Percentiles rank a stretch among this genome's conserved stretches.
Evolutionary conservation across 768 basidiomycete genomes (phyloP).

Genomic region (Tricholoma terreum): DNA sequence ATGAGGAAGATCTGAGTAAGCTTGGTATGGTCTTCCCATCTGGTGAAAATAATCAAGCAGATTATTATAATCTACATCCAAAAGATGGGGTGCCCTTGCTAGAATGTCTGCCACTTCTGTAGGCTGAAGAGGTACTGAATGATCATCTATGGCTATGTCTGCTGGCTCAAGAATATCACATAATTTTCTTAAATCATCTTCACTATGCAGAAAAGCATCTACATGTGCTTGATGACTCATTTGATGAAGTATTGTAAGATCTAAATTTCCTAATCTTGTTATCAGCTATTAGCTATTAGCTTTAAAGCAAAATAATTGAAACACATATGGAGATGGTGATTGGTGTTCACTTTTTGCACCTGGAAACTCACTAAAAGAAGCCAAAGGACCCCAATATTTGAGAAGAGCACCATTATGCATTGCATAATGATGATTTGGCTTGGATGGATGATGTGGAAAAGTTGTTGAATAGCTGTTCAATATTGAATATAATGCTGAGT

Average conservation of each 20-base stretch:
- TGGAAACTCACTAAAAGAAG: too few relatives aligned
- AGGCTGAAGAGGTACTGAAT: not conserved
- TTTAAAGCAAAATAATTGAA: not conserved
- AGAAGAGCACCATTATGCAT: too few relatives aligned
- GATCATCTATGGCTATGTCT: not conserved
- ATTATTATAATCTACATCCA: constrained; percentile 10
- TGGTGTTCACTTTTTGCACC: too few relatives aligned
- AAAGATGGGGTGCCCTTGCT: constrained; percentile 5
- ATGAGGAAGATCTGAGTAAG: too few relatives aligned
- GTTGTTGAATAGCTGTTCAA: too few relatives aligned
- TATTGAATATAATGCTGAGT: too few relatives aligned
- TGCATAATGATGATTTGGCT: too few relatives aligned
- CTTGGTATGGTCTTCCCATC: constrained; percentile 12
- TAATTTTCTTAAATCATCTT: constrained; percentile 1
- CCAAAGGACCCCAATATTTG: too few relatives aligned
- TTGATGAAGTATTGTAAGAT: constrained; percentile 9
- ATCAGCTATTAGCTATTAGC: constrained; percentile 4
- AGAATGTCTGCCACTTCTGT: constrained; percentile 9
- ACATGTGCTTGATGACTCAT: constrained; percentile 6
- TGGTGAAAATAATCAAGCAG: constrained; percentile 15
- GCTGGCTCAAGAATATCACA: constrained; percentile 6
- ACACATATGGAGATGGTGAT: too few relatives aligned
- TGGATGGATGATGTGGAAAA: too few relatives aligned
- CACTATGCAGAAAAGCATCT: constrained; percentile 2
- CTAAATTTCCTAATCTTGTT: constrained; percentile 2